Conservation (phyloP, 495 filamentous ascomycete genomes). For the Tuber indicum region DNA sequence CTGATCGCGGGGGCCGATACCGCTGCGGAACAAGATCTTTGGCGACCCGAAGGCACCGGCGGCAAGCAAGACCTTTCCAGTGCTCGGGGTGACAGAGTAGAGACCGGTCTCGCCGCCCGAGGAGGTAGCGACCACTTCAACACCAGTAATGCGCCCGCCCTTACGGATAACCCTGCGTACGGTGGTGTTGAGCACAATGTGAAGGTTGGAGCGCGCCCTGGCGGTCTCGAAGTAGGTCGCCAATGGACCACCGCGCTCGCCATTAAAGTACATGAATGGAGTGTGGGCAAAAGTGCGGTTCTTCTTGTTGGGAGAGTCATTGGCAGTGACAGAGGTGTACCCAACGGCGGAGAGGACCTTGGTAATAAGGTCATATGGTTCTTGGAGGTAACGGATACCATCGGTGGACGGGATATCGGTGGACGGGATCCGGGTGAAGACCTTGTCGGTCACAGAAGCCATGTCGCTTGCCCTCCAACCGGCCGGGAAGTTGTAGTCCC, state of each 20-base stretch:
- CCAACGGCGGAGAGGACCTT: conserved; percentile 52
- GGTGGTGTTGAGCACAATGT: conserved; percentile 57
- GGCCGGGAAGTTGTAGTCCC: conserved; percentile 64
- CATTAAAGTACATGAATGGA: conserved; percentile 63
- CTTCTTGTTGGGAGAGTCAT: conserved; percentile 57
- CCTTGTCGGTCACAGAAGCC: conserved; percentile 51
- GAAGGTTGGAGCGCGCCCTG: conserved; percentile 57
- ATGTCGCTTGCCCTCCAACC: conserved; percentile 67
- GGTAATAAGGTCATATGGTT: conserved; percentile 55
- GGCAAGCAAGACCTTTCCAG: conserved; percentile 62
- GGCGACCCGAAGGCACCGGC: conserved; percentile 67
- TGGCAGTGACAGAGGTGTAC: conserved; percentile 59
- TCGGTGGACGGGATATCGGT: conserved; percentile 62
- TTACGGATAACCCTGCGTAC: conserved; percentile 61
- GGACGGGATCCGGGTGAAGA: conserved; percentile 64
- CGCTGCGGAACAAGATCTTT: conserved; percentile 62
- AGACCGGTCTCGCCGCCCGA: conserved; percentile 54
- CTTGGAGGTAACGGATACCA: conserved; percentile 61
- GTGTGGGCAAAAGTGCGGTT: conserved; percentile 59
- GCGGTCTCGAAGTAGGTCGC: conserved; percentile 67
- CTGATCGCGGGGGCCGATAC: conserved; percentile 60
- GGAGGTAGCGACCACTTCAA: conserved; percentile 58
- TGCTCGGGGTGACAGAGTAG: conserved; percentile 53
- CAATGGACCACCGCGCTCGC: conserved; percentile 64
- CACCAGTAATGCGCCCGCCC: conserved; percentile 57